These are phyloP conservation scores for Metschnikowia aberdeeniae DNA, from an alignment of 805 yeast species.

Conservation along the genomic window DNA sequence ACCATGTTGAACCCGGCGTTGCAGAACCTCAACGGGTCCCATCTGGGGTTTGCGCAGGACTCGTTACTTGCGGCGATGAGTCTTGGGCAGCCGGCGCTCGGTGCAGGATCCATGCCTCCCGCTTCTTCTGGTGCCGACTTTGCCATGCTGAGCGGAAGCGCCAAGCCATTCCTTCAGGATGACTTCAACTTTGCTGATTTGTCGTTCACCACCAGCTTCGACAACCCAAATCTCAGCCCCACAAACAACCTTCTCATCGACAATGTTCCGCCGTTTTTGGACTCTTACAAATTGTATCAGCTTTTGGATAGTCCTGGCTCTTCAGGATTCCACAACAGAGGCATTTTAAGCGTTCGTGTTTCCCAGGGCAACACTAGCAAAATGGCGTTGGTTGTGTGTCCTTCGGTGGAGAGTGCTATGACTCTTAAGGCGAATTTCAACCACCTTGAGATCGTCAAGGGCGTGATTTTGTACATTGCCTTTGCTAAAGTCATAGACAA, in stretches of 20 bases:
- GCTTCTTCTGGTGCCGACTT: conserved; percentile 4
- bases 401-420: conserved; percentile 69
- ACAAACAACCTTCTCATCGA: conserved; percentile 74
- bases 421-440: conserved; percentile 72
- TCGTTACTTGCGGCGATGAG: not conserved
- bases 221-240: conserved; percentile 68
- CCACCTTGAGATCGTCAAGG: conserved; percentile 79
- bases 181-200: conserved; percentile 57
- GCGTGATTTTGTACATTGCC: conserved; percentile 69
- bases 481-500: conserved; percentile 68
- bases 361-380: conserved; percentile 19
- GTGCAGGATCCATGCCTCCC: conserved; percentile 1
- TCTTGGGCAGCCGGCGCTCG: conserved; percentile 6
- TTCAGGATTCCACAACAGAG: conserved; percentile 58
- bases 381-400: conserved; percentile 61
- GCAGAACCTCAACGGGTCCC: not conserved
- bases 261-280: conserved; percentile 72
- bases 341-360: conserved; percentile 54
- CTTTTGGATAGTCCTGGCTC: conserved; percentile 28
- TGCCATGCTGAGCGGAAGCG: conserved; percentile 3
- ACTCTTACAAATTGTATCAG: conserved; percentile 37
- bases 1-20: conserved; percentile 2
- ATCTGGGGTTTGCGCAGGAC: too few relatives aligned
- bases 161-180: conserved; percentile 39
- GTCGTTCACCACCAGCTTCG: conserved; percentile 65